Conservation (phyloP, 2,329 filamentous ascomycete species). For the Ascochyta fabae region DNA sequence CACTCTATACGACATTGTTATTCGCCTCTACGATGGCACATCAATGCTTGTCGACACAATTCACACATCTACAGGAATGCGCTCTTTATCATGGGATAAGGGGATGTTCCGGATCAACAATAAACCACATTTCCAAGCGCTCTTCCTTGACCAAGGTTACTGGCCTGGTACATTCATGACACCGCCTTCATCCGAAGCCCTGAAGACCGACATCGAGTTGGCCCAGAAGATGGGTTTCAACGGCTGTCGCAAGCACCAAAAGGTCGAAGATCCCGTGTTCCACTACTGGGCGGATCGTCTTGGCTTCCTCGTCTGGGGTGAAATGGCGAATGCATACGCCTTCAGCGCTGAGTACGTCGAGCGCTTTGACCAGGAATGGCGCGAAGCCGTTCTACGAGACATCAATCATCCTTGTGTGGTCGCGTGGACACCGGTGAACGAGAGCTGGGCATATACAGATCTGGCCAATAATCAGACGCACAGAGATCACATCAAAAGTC, state of each 20-base stretch:
- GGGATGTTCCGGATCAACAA: constrained; percentile 66
- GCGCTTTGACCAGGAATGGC: constrained; percentile 70
- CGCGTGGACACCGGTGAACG: constrained; percentile 71
- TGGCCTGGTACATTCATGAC: constrained; percentile 68
- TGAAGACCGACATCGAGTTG: constrained; percentile 39
- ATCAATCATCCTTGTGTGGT: constrained; percentile 70
- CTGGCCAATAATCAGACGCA: constrained; percentile 64
- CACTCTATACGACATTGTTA: constrained; percentile 61
- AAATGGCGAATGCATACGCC: constrained; percentile 70
- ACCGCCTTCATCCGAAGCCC: constrained; percentile 56
- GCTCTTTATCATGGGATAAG: constrained; percentile 66
- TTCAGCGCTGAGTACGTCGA: constrained; percentile 65
- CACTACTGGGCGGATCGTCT: constrained; percentile 67
- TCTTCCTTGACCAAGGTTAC: constrained; percentile 68
- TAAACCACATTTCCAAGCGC: constrained; percentile 65
- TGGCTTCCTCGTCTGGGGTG: constrained; percentile 68
- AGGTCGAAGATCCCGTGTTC: constrained; percentile 67
- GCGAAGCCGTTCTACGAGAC: constrained; percentile 66
- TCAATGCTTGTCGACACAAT: constrained; percentile 61
- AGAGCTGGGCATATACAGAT: constrained; percentile 68
- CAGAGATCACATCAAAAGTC: constrained; percentile 67
- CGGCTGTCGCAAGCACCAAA: constrained; percentile 70
- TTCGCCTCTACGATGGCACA: constrained; percentile 58
- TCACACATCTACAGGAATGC: constrained; percentile 66
- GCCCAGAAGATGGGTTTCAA: constrained; percentile 64